Evolutionary conservation across 805 yeast genomes (phyloP).

Genomic region (Monosporozyma yasuniensis): DNA sequence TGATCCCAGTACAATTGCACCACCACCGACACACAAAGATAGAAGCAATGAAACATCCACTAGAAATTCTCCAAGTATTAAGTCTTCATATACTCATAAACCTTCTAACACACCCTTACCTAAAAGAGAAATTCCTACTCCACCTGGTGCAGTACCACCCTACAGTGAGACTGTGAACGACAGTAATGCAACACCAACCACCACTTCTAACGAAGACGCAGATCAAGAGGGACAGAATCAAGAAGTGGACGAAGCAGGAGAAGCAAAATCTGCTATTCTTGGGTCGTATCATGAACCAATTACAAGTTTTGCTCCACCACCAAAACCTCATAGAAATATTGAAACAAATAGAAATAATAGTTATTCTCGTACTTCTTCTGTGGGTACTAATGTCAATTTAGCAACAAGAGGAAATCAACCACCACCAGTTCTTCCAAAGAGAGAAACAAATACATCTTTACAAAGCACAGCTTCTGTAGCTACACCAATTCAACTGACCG

Average conservation of each 20-base stretch:
- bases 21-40: slow-evolving; percentile 27
- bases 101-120: not conserved
- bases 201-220: not conserved
- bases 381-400: not conserved
- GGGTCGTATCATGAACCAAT: slow-evolving; percentile 21
- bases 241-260: slow-evolving; percentile 19
- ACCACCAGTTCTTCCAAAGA: not conserved
- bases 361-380: not conserved
- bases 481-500: not conserved
- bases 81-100: not conserved
- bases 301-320: slow-evolving; percentile 36
- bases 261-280: slow-evolving; percentile 14
- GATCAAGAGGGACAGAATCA: slow-evolving; percentile 14
- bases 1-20: slow-evolving; percentile 17
- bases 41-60: slow-evolving; percentile 7
- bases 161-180: not conserved
- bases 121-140: not conserved
- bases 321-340: slow-evolving; percentile 26
- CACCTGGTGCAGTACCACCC: not conserved
- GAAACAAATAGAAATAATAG: not conserved
- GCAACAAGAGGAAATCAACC: not conserved
- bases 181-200: no score
- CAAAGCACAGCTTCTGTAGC: not conserved
- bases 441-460: not conserved
- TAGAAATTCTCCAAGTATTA: not conserved